Conservation (phyloP, 2,329 filamentous ascomycete species). For the Ophiostoma australiae region DNA sequence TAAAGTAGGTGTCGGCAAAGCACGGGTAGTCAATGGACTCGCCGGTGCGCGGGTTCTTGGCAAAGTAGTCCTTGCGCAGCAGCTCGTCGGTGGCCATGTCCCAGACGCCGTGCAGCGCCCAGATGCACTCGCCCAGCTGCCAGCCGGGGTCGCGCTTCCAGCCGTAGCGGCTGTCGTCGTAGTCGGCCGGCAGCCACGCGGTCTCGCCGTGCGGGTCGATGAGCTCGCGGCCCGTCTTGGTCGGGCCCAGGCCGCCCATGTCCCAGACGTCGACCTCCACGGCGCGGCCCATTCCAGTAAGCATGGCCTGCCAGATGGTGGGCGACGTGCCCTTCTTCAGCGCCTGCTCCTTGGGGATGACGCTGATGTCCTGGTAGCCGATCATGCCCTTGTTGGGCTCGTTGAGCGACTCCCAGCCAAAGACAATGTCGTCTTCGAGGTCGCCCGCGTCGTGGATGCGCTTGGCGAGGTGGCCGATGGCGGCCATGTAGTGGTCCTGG, state of each 20-base stretch:
- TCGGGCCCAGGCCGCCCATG: constrained; percentile 87
- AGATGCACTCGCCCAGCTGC: constrained; percentile 91
- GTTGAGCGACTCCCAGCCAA: constrained; percentile 96
- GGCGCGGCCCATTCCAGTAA: constrained; percentile 84
- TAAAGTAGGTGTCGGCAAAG: constrained; percentile 88
- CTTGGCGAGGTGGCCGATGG: constrained; percentile 74
- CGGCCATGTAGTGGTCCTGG: constrained; percentile 76
- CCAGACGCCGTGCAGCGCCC: constrained; percentile 97
- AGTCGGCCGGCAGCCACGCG: constrained; percentile 77
- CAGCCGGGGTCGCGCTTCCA: constrained; percentile 84
- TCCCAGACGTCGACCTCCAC: constrained; percentile 90
- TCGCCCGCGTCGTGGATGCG: constrained; percentile 86
- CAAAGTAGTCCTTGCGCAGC: constrained; percentile 82
- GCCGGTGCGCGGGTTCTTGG: constrained; percentile 68
- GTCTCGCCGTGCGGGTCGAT: constrained; percentile 82
- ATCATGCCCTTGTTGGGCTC: constrained; percentile 88
- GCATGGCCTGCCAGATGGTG: constrained; percentile 87
- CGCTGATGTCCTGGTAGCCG: constrained; percentile 73
- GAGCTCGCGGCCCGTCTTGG: constrained; percentile 76
- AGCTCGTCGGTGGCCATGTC: constrained; percentile 73
- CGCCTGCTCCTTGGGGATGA: constrained; percentile 80
- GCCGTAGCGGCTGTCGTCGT: constrained; percentile 82
- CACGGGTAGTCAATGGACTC: constrained; percentile 71
- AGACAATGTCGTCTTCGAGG: constrained; percentile 77
- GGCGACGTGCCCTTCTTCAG: constrained; percentile 89